Evolutionary conservation across 495 filamentous ascomycete genomes (phyloP), one percentile per base, ranked within the genome.

Genomic region (Paragyromitra xinjiangensis): DNA sequence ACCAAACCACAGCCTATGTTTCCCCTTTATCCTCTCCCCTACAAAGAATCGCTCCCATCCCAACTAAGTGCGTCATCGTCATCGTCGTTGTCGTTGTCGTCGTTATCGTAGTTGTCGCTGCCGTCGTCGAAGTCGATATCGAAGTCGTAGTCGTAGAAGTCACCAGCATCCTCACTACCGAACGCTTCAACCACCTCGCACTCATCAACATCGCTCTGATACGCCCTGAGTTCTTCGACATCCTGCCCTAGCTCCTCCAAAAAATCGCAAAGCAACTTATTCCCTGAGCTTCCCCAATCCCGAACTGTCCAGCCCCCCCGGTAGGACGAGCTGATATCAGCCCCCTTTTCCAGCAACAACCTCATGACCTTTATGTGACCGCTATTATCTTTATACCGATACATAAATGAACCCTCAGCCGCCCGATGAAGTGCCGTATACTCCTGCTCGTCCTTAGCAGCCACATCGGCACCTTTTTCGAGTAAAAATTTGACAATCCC

Each of bases 181-280:
- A 26, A 56, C 48, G 14, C n/a, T n/a, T 51, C 48, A 1, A 7
- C 3, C 48, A 51, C 19, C 6, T n/a, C 48, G 16, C 48, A 51
- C 5, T n/a, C 6, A 51, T 51, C 44, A 14, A 5, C 16, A n/a
- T 56, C 53, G 7, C 22, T 56, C 22, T 56, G n/a, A 48, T 40
- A 71, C 14, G n/a, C 71, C 22, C 50, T 29, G 9, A 72, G 58
- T n/a, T 72, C 69, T n/a, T 40, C 14, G 6, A 64, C 58, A 29
- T 72, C 59, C 26, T 65, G 45, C 1, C 69, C 69, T 12, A 72
- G 24, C 45, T 72, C 69, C 45, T 72, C 69, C 4, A 72, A 29
- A 6, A 72, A 29, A 34, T 64, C 45, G 14, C 59, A 51, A 7
- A 72, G 12, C n/a, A 26, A 53, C 7, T 22, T 39, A 40, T 72